A percentile compares a stretch with the other conserved stretches of the same genome.
Evolutionary conservation across 805 yeast species (phyloP).

Genomic region (Yamadazyma takamatsuzukensis): DNA sequence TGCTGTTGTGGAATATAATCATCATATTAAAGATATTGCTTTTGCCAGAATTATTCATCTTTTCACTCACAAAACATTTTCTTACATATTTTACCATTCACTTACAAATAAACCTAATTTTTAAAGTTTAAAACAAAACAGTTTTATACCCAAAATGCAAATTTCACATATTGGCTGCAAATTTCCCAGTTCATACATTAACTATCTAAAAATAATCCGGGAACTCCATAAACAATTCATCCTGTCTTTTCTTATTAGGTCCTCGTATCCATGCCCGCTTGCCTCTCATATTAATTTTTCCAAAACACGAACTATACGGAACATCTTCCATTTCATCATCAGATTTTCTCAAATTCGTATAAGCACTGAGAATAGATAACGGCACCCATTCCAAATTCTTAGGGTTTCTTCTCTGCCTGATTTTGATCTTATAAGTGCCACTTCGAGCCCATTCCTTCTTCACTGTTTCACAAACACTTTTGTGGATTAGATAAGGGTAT

Average conservation of each 20-base stretch:
- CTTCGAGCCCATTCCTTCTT: constrained; percentile 10
- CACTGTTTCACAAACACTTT: constrained; percentile 10
- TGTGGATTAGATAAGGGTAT: constrained; percentile 3
- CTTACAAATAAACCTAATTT: too few relatives aligned
- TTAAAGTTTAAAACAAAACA: too few relatives aligned
- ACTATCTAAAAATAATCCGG: neutral
- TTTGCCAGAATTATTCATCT: too few relatives aligned
- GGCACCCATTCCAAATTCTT: constrained; percentile 26
- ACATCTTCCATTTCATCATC: constrained; percentile 16
- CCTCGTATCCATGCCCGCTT: constrained; percentile 37
- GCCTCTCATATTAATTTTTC: constrained; percentile 36
- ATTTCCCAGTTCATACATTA: too few relatives aligned
- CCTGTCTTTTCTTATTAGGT: constrained; percentile 12
- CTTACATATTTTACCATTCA: too few relatives aligned
- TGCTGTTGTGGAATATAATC: too few relatives aligned
- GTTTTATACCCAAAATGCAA: too few relatives aligned
- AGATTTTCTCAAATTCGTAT: constrained; percentile 25
- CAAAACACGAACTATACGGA: constrained; percentile 34
- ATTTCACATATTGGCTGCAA: too few relatives aligned
- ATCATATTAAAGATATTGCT: too few relatives aligned
- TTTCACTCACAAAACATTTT: too few relatives aligned
- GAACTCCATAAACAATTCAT: neutral
- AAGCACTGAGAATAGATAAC: constrained; percentile 28
- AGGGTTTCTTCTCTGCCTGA: constrained; percentile 13
- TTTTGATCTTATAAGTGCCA: constrained; percentile 1